Percentiles rank a stretch among this genome's conserved stretches.
These are phyloP conservation scores for Cercospora citrullina DNA, from an alignment of 2,329 filamentous ascomycete species.

Conservation along the genomic window DNA sequence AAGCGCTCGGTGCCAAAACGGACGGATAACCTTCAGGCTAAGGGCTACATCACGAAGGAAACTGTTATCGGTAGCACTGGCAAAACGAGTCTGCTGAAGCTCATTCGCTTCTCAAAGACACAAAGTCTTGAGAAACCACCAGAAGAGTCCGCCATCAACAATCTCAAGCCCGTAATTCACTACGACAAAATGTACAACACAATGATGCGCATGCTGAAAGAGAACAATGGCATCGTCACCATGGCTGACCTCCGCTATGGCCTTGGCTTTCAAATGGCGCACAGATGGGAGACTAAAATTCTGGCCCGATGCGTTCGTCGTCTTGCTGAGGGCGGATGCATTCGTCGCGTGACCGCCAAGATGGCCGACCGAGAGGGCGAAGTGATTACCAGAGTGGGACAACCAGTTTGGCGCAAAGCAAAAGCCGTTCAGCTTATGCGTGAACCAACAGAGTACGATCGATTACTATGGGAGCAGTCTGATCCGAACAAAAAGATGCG, in stretches of 20 bases:
- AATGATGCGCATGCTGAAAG: conserved; percentile 52
- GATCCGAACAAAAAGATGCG: conserved; percentile 9
- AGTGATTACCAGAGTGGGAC: conserved; percentile 15
- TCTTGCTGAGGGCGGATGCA: conserved; percentile 43
- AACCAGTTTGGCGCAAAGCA: conserved; percentile 13
- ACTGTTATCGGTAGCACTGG: conserved; percentile 50
- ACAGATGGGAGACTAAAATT: conserved; percentile 41
- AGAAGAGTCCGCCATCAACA: conserved; percentile 14
- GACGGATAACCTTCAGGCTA: conserved; percentile 57
- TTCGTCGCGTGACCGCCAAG: conserved; percentile 34
- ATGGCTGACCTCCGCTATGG: conserved; percentile 54
- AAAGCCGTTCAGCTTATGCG: conserved; percentile 44
- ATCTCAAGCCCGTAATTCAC: conserved; percentile 37
- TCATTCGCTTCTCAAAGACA: conserved; percentile 48
- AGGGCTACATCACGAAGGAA: conserved; percentile 63
- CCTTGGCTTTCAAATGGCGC: conserved; percentile 41
- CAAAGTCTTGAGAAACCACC: conserved; percentile 21
- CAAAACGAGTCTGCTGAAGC: conserved; percentile 58
- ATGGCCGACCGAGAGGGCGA: conserved; percentile 24
- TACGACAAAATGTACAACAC: conserved; percentile 52
- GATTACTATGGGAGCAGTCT: conserved; percentile 26
- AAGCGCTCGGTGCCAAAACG: conserved; percentile 64
- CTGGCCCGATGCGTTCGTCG: conserved; percentile 44
- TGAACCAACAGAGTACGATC: conserved; percentile 38
- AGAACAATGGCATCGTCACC: conserved; percentile 52